Evolutionary conservation across 2,329 filamentous ascomycete genomes (phyloP).

Genomic region (Capronia americana): DNA sequence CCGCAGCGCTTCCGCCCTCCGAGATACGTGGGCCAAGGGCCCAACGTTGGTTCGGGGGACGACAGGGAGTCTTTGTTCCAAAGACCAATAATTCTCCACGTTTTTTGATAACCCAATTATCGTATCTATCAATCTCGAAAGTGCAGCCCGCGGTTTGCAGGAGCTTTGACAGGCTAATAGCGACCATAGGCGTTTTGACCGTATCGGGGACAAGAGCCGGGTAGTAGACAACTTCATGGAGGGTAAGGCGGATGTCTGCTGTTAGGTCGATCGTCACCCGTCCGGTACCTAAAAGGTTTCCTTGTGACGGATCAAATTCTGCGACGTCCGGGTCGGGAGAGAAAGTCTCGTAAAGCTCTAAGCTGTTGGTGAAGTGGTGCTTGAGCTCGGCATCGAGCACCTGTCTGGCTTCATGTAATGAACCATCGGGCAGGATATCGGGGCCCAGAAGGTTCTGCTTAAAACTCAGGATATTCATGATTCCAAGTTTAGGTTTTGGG

Average conservation of each 20-base stretch:
- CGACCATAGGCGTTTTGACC: neutral
- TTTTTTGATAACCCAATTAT: neutral
- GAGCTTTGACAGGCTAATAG: constrained; percentile 1
- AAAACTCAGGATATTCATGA: neutral
- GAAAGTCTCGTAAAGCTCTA: constrained; percentile 6
- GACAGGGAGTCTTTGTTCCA: neutral
- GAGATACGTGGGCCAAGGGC: neutral
- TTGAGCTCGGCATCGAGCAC: neutral
- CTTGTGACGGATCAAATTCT: neutral
- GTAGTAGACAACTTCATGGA: constrained; percentile 8
- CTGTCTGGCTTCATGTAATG: neutral
- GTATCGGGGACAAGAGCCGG: neutral
- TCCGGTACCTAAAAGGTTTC: neutral
- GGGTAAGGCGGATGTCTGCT: neutral
- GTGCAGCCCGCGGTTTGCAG: neutral
- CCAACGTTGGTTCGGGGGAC: neutral
- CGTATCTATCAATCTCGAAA: neutral
- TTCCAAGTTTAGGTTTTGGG: neutral
- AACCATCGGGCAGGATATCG: neutral
- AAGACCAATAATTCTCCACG: neutral
- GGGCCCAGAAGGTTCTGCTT: neutral
- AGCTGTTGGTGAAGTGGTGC: constrained; percentile 7
- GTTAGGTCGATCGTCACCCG: constrained; percentile 1
- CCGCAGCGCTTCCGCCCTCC: neutral
- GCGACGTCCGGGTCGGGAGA: neutral